These are phyloP conservation scores for Solanum stenotomum DNA, from an alignment of 257 asterid genomes.

Conservation along the genomic window DNA sequence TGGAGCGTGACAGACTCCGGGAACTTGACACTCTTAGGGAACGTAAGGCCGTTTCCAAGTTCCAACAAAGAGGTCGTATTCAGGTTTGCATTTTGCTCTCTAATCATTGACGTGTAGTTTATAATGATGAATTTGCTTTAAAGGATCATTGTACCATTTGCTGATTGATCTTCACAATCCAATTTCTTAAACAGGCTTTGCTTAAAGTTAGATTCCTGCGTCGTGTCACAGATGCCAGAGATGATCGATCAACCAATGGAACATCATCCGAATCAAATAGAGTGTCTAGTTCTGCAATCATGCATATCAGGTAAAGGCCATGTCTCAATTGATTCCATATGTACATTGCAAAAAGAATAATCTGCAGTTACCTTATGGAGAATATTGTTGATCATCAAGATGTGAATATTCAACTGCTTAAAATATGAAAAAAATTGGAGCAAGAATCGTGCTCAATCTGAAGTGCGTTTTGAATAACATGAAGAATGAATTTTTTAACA, in stretches of 20 bases:
- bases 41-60: conserved; percentile 7
- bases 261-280: conserved; percentile 19
- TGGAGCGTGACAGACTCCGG: conserved; percentile 6
- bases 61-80: conserved; percentile 11
- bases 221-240: conserved; percentile 10
- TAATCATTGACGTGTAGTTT: neutral
- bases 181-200: neutral
- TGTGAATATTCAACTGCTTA: neutral
- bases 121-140: neutral
- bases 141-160: neutral
- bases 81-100: neutral
- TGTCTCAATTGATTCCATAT: neutral
- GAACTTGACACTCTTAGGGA: conserved; percentile 1
- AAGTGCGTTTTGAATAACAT: neutral
- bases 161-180: neutral
- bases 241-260: conserved; percentile 10
- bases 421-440: neutral
- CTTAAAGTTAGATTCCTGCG: conserved; percentile 3
- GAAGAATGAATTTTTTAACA: neutral
- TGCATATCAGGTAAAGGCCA: conserved; percentile 28
- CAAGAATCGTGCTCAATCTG: neutral
- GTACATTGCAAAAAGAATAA: neutral
- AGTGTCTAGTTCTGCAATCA: conserved; percentile 16
- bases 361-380: neutral
- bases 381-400: neutral